Evolutionary conservation across 768 basidiomycete species (phyloP), one percentile per base, ranked within the genome.

Genomic region (Podaxis sp.): DNA sequence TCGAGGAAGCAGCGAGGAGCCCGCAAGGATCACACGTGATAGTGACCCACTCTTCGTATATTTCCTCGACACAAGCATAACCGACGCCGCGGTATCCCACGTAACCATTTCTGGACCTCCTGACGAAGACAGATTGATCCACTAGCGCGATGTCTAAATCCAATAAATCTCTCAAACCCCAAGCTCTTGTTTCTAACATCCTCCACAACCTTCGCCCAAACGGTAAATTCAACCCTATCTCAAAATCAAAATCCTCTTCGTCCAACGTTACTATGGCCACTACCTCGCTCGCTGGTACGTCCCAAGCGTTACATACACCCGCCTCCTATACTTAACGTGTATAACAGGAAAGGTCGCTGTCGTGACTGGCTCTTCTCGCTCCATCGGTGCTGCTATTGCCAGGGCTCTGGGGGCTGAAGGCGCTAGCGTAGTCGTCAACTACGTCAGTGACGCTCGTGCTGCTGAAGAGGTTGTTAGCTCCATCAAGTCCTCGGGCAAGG

Each of bases 351-450:
- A 83, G 72, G 77, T 82, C n/a, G 83, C 82, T n/a, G 72, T 87
- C 52, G 80, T 87, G 44, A 87, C 86, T 17, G 85, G 86, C 33
- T 85, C 85, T 5, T 86, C 86, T 13, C 81, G 84, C 11, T 80
- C 79, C 17, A 87, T 85, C 28, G 87, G 86, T 40, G 86, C 85
- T 0, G 78, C 83, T 13, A 79, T 86, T 60, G 85, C 84, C 2
- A 73, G 71, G 44, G 75, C 77, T 46, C 77, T 88, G n/a, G 86
- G 82, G 15, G 77, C 75, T 44, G 77, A 84, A 66, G 86, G 87
- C 12, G 85, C 85, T 2, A 78, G 77, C 64, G 84, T 87, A 56
- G 77, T 86, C 26, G 78, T 87, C 28, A 86, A 87, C 77, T 85
- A 85, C 68, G 75, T 79, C 56, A 75, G 68, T 56, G 76, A 78